Evolutionary conservation across 2,329 filamentous ascomycete genomes (phyloP).

Genomic region (Talaromyces verruculosus): DNA sequence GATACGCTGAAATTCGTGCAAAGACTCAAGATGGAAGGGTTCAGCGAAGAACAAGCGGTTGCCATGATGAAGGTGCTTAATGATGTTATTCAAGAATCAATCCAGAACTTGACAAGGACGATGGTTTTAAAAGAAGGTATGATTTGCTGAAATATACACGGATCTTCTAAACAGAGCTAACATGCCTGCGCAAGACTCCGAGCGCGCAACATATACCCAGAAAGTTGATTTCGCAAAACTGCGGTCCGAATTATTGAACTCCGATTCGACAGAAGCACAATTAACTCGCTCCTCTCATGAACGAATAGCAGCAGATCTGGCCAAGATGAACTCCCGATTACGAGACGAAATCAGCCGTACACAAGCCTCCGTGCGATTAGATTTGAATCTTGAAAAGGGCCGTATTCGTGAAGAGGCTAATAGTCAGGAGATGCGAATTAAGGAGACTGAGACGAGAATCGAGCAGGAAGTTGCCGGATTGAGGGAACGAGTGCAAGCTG

Average conservation of each 20-base stretch:
- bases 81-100: slow-evolving; percentile 96
- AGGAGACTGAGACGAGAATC: slow-evolving; percentile 97
- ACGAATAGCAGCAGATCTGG: slow-evolving; percentile 87
- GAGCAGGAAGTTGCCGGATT: slow-evolving; percentile 94
- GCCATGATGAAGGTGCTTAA: slow-evolving; percentile 99
- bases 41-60: slow-evolving; percentile 90
- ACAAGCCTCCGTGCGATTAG: slow-evolving; percentile 86
- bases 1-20: slow-evolving; percentile 98
- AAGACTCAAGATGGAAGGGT: slow-evolving; percentile 82
- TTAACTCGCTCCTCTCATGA: slow-evolving; percentile 89
- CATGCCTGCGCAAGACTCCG: slow-evolving; percentile 43
- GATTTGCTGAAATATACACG: background rate
- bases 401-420: slow-evolving; percentile 95
- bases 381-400: slow-evolving; percentile 95
- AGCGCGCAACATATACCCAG: slow-evolving; percentile 64
- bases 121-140: slow-evolving; percentile 97
- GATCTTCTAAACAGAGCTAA: background rate
- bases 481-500: slow-evolving; percentile 87
- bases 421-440: slow-evolving; percentile 94
- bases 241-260: slow-evolving; percentile 86
- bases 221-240: slow-evolving; percentile 99
- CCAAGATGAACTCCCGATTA: slow-evolving; percentile 84
- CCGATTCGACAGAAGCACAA: slow-evolving; percentile 86
- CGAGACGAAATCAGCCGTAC: slow-evolving; percentile 93
- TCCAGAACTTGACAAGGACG: slow-evolving; percentile 93